Evolutionary conservation across 2,329 filamentous ascomycete species (phyloP).

Genomic region (Aspergillus sp.): DNA sequence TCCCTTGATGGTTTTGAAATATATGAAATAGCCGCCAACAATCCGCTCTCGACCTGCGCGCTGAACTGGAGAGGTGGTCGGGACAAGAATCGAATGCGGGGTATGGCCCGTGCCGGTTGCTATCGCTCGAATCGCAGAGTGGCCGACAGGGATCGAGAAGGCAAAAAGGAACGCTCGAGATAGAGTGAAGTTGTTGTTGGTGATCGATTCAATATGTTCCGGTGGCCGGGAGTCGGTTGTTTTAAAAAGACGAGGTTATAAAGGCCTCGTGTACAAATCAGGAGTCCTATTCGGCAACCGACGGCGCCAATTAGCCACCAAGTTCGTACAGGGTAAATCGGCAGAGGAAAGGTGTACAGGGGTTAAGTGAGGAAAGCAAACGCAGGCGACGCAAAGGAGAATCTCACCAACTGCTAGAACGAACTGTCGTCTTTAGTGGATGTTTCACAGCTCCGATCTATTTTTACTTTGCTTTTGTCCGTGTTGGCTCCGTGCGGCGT

Average conservation of each 20-base stretch:
- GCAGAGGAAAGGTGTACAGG: background rate
- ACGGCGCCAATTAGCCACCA: constrained; percentile 2
- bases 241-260: background rate
- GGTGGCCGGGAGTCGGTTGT: background rate
- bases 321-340: background rate
- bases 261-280: background rate
- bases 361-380: background rate
- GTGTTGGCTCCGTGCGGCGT: background rate
- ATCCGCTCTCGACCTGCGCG: constrained; percentile 7
- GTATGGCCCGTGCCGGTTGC: constrained; percentile 16
- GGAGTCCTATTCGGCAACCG: background rate
- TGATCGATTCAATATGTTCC: background rate
- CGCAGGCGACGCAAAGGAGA: constrained; percentile 9
- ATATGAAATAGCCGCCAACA: background rate
- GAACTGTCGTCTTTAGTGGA: constrained; percentile 1
- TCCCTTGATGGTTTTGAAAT: background rate
- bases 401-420: constrained; percentile 9
- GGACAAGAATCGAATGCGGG: constrained; percentile 16
- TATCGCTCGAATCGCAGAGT: constrained; percentile 9
- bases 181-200: background rate
- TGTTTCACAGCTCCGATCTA: constrained; percentile 20
- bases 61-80: constrained; percentile 5
- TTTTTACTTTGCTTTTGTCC: constrained; percentile 13
- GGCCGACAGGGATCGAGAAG: constrained; percentile 1
- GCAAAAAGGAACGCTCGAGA: background rate